These are phyloP conservation scores for Aureobasidium zeae DNA, from an alignment of 2,329 filamentous ascomycete genomes.

Conservation along the genomic window DNA sequence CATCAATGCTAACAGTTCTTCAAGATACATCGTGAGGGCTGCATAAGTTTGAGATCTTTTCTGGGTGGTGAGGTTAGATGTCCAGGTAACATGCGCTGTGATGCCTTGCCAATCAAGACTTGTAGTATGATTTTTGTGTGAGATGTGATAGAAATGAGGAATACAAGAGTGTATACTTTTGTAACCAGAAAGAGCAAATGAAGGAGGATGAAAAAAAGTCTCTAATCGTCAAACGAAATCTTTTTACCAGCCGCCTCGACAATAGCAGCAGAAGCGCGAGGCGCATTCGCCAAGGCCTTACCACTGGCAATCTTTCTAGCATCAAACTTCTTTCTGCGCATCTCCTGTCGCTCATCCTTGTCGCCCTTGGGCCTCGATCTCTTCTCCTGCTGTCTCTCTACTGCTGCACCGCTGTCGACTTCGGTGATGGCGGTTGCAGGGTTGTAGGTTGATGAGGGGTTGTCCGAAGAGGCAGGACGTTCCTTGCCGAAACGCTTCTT, in stretches of 20 bases:
- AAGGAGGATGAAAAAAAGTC: neutral
- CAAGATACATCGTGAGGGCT: no score
- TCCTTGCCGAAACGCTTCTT: conserved; percentile 82
- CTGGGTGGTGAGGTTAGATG: no score
- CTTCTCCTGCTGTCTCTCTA: conserved; percentile 21
- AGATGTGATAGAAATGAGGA: no score
- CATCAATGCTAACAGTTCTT: no score
- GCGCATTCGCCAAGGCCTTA: conserved; percentile 38
- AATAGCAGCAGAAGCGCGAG: conserved; percentile 66
- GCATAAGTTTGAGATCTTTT: no score
- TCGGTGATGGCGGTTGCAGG: conserved; percentile 18
- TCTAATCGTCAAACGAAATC: conserved; percentile 57
- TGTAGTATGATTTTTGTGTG: no score
- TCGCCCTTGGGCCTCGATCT: conserved; percentile 24
- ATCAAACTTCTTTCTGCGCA: conserved; percentile 33
- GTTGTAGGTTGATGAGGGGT: conserved; percentile 18
- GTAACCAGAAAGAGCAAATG: no score
- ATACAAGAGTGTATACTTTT: no score
- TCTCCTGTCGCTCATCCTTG: conserved; percentile 26
- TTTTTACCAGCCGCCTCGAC: conserved; percentile 73
- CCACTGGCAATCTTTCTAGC: conserved; percentile 37
- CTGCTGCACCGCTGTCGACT: conserved; percentile 22
- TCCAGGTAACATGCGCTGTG: no score
- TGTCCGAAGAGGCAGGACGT: conserved; percentile 15
- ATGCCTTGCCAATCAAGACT: no score